These are phyloP conservation scores for Diaporthe australafricana DNA, from an alignment of 2,329 filamentous ascomycete genomes.

Conservation along the genomic window DNA sequence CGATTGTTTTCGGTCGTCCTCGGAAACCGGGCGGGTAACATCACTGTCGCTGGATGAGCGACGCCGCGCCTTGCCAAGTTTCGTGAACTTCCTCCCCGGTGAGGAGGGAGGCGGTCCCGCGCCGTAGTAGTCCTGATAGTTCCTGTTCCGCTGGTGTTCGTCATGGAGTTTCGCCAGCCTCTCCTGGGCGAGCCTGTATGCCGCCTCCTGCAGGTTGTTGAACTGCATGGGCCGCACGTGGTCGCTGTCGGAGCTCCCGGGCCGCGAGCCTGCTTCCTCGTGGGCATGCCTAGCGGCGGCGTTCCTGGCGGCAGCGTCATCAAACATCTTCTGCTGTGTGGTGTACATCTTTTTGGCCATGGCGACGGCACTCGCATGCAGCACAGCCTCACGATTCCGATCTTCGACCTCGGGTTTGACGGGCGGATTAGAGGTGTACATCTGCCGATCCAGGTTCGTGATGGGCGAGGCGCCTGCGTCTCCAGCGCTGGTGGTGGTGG, in stretches of 20 bases:
- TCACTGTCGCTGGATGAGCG: slow-evolving; percentile 77
- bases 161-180: slow-evolving; percentile 83
- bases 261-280: slow-evolving; percentile 44
- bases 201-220: slow-evolving; percentile 83
- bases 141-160: slow-evolving; percentile 71
- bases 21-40: slow-evolving; percentile 49
- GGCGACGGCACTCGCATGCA: slow-evolving; percentile 85
- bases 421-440: slow-evolving; percentile 83
- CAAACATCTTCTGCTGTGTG: slow-evolving; percentile 72
- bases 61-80: slow-evolving; percentile 67
- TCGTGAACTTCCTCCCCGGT: slow-evolving; percentile 57
- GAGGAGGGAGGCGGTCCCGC: slow-evolving; percentile 51
- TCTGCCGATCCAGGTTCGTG: slow-evolving; percentile 76
- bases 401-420: slow-evolving; percentile 81
- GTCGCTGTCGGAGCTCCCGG: slow-evolving; percentile 41
- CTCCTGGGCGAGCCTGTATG: slow-evolving; percentile 87
- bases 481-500: slow-evolving; percentile 59
- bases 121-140: slow-evolving; percentile 83
- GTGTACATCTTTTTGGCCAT: slow-evolving; percentile 92
- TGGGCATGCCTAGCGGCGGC: slow-evolving; percentile 58
- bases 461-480: slow-evolving; percentile 75
- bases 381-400: slow-evolving; percentile 74
- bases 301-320: slow-evolving; percentile 62
- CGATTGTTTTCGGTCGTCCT: slow-evolving; percentile 74
- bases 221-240: slow-evolving; percentile 63